Evolutionary conservation across 1,284 basidiomycete genomes (phyloP).

Genomic region (Heliocybe sulcata): DNA sequence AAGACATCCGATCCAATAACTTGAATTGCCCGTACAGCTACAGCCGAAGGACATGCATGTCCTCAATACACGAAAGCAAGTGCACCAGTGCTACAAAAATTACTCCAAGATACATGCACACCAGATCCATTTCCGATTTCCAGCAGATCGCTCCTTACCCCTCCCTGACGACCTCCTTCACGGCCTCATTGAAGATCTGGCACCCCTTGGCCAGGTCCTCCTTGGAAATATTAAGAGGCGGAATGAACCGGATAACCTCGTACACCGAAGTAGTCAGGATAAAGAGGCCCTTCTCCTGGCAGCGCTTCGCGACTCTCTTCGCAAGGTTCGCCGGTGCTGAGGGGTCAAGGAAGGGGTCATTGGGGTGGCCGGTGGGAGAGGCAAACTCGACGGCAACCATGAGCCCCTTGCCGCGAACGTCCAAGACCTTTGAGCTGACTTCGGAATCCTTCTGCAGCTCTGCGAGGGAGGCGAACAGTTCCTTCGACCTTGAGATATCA

Average conservation of each 20-base stretch:
- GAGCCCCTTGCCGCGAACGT: constrained; percentile 72
- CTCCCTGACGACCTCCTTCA: constrained; percentile 57
- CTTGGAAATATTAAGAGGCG: constrained; percentile 58
- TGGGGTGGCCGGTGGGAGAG: constrained; percentile 39
- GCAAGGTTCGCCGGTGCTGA: constrained; percentile 60
- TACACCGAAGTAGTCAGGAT: constrained; percentile 77
- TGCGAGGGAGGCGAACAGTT: constrained; percentile 63
- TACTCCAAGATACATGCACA: no score
- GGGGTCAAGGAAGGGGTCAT: constrained; percentile 34
- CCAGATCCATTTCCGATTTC: not conserved
- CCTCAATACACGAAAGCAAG: no score
- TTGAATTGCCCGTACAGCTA: not conserved
- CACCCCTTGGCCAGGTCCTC: constrained; percentile 55
- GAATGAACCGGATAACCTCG: constrained; percentile 78
- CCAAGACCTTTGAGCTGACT: constrained; percentile 53
- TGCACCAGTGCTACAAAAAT: not conserved
- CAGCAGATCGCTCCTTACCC: constrained; percentile 15
- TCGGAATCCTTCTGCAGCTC: constrained; percentile 44
- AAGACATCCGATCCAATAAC: not conserved
- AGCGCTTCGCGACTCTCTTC: constrained; percentile 70
- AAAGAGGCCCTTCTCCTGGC: constrained; percentile 78
- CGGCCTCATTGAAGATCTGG: constrained; percentile 52
- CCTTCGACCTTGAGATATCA: constrained; percentile 48
- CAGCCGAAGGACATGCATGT: not conserved
- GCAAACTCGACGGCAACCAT: constrained; percentile 83